phyloP scores from a whole-genome alignment of 768 basidiomycete genomes.

The Lentinula detonsa region DNA sequence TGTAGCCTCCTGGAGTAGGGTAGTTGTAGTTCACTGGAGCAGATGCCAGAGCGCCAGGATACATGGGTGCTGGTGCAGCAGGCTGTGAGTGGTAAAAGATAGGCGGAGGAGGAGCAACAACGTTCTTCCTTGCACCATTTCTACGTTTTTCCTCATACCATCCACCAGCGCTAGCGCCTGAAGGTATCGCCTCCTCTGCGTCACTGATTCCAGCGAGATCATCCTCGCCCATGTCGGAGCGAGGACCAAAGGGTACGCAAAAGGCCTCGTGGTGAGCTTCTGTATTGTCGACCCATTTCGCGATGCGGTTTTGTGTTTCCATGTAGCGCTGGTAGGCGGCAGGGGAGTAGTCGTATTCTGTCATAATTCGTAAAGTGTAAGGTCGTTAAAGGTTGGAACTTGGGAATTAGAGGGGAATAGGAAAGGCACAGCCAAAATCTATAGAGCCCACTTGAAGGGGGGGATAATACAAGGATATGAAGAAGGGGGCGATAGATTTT shows the following conservation, averaged over 20 bases:
- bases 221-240: conserved; percentile 8
- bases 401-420: neutral
- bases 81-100: neutral
- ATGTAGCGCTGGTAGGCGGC: conserved; percentile 29
- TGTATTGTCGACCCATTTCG: conserved; percentile 30
- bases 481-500: neutral
- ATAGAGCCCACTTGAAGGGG: neutral
- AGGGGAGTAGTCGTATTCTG: conserved; percentile 42
- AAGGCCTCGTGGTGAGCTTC: conserved; percentile 8
- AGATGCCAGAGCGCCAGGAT: neutral
- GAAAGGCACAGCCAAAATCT: neutral
- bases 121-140: neutral
- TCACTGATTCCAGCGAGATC: conserved; percentile 2
- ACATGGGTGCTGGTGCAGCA: neutral
- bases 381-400: neutral
- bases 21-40: neutral
- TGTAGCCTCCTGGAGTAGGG: neutral
- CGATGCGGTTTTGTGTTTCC: conserved; percentile 30
- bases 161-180: conserved; percentile 3
- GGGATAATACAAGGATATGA: neutral
- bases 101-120: neutral
- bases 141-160: neutral
- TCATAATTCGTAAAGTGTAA: conserved; percentile 20
- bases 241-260: conserved; percentile 10
- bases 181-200: neutral